Base-by-base conservation (phyloP, 2,329 filamentous ascomycete species). In the Fusarium tupiense region DNA sequence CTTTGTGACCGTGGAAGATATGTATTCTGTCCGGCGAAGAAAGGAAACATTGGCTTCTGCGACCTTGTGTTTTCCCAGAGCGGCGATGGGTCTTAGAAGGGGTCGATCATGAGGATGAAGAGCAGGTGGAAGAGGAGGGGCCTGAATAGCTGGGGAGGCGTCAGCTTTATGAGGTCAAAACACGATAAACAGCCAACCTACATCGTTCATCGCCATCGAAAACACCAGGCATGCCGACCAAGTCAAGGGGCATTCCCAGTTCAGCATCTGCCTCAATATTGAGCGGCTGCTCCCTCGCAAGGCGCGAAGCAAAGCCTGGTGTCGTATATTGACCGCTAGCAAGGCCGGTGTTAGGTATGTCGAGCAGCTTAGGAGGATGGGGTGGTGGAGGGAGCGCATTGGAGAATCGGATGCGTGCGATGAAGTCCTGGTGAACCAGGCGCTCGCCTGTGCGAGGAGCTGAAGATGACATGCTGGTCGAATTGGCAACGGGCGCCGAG, bases 201-300 rank as follows among this genome's bases (percentile, higher is more conserved):
- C 95, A 94, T 84, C 93, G 93, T 86, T 98, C 96, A 82, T 98
- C 95, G 67, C 95, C 96, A 79, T 98, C 92, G 80, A 98, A 98
- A 65, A 98, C 92, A 37, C 95, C 95, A 12, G 96, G 96, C 85
- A 98, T 94, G 79, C 96, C 96, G 66, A 98, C 93, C 76, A 99
- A 85, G 82, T 98, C 96, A 81, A 99, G 91, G 68, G 95, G 95
- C 96, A 99, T 98, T 66, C 96, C 96, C 77, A 98, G 89, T 86
- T 99, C 96, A 14, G 95, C 96, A 89, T 99, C 96, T 37, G 95
- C 95, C 84, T 99, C 96, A 71, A 99, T 96, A 81, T 98, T 98
- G 56, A 98, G 87, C 60, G 96, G 94, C 85, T 98, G 96, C 80
- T 98, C 95, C 80, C 96, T 89, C 24, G 94, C 94, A 76, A 99